Conservation (phyloP, 192 early-diverging fungal species). For the Linnemannia elongata region DNA sequence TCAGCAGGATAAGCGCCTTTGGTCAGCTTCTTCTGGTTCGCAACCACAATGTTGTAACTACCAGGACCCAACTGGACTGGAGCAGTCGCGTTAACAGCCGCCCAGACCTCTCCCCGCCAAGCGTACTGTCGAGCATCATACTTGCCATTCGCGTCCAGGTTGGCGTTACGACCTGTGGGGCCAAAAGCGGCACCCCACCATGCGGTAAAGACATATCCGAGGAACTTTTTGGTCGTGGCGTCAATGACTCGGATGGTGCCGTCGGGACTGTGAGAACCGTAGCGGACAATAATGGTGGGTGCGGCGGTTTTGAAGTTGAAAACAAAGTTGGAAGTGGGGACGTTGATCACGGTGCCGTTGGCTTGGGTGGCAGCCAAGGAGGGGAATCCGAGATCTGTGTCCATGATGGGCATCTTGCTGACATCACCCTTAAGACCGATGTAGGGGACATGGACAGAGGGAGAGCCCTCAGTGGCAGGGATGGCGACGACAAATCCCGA, state of each 20-base stretch:
- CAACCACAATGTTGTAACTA: conserved; percentile 17
- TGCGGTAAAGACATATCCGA: neutral
- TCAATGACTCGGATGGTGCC: conserved; percentile 11
- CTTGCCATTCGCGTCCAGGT: conserved; percentile 11
- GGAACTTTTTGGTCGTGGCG: neutral
- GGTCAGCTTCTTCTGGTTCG: conserved; percentile 25
- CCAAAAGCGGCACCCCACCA: neutral
- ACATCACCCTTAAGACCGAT: conserved; percentile 43
- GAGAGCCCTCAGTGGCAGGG: conserved; percentile 14
- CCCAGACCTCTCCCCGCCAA: conserved; percentile 20
- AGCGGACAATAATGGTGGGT: neutral
- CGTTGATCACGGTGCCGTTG: neutral
- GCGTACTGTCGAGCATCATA: conserved; percentile 2
- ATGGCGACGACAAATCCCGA: conserved; percentile 29
- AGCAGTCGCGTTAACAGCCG: neutral
- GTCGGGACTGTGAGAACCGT: conserved; percentile 15
- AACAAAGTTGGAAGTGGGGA: conserved; percentile 4
- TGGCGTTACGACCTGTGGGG: neutral
- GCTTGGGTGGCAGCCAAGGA: neutral
- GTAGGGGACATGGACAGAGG: conserved; percentile 35
- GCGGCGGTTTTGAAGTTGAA: conserved; percentile 19
- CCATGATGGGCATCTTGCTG: conserved; percentile 33
- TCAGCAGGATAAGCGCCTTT: conserved; percentile 23
- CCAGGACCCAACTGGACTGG: conserved; percentile 13
- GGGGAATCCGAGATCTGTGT: conserved; percentile 21